Percentiles rank a stretch among this genome's conserved stretches.
Evolutionary conservation across 2,329 filamentous ascomycete species (phyloP).

Genomic region (Colletotrichum neosansevieriae): DNA sequence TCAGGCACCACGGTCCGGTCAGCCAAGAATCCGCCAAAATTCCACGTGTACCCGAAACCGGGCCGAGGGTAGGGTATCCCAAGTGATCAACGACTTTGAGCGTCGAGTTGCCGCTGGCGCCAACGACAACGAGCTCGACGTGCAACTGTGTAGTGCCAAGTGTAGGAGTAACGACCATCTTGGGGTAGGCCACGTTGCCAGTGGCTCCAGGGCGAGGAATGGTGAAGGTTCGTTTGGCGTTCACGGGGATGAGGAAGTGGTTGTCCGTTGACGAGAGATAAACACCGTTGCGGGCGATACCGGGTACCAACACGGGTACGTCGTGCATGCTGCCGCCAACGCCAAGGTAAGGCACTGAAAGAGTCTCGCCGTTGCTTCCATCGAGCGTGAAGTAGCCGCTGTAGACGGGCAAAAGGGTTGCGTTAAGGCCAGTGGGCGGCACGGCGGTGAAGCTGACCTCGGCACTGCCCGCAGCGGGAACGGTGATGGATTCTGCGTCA

Average conservation of each 20-base stretch:
- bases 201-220: constrained; percentile 40
- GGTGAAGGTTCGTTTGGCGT: constrained; percentile 44
- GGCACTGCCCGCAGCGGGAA: constrained; percentile 46
- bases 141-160: constrained; percentile 42
- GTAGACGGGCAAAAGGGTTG: constrained; percentile 54
- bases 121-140: constrained; percentile 43
- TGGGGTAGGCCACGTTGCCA: constrained; percentile 13
- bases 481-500: constrained; percentile 42
- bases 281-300: constrained; percentile 26
- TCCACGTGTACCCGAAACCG: constrained; percentile 24
- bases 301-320: constrained; percentile 36
- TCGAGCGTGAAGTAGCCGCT: constrained; percentile 57
- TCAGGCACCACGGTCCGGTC: constrained; percentile 43
- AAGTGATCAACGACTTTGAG: constrained; percentile 37
- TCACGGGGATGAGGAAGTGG: constrained; percentile 36
- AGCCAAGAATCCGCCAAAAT: constrained; percentile 43
- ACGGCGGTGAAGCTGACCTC: constrained; percentile 47
- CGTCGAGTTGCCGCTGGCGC: constrained; percentile 28
- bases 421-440: constrained; percentile 46
- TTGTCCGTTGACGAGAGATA: constrained; percentile 37
- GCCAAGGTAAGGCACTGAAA: constrained; percentile 56
- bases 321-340: constrained; percentile 47
- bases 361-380: constrained; percentile 50
- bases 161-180: constrained; percentile 23
- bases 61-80: constrained; percentile 43